Conservation (phyloP, 495 filamentous ascomycete species). For the Geopyxis carbonaria region DNA sequence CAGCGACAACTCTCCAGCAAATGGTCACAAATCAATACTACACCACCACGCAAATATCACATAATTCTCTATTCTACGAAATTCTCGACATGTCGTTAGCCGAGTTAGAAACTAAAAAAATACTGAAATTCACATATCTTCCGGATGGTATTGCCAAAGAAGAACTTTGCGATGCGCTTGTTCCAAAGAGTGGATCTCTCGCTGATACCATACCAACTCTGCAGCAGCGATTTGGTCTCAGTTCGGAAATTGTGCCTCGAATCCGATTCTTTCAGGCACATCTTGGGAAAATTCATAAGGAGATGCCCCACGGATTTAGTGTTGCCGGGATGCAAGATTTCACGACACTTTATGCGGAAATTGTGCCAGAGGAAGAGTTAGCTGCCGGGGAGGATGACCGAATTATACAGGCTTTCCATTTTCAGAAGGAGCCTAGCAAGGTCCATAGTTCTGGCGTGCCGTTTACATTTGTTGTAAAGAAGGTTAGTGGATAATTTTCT, state of each 20-base stretch:
- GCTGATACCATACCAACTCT: constrained; percentile 56
- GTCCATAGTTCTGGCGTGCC: constrained; percentile 55
- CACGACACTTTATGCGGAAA: constrained; percentile 60
- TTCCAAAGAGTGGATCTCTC: constrained; percentile 63
- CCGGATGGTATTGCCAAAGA: constrained; percentile 84
- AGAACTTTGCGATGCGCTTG: constrained; percentile 63
- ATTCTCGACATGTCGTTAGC: constrained; percentile 82
- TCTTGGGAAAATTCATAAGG: constrained; percentile 60
- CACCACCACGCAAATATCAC: constrained; percentile 26
- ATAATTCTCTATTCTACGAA: constrained; percentile 75
- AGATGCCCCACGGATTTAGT: constrained; percentile 42
- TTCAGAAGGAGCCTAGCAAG: constrained; percentile 68
- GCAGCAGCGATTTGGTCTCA: constrained; percentile 60
- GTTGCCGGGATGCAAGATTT: constrained; percentile 73
- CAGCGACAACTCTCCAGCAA: constrained; percentile 44
- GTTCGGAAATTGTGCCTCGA: constrained; percentile 49
- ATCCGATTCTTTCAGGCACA: constrained; percentile 67
- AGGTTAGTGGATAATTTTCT: constrained; percentile 40
- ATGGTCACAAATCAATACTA: constrained; percentile 51
- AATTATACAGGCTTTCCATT: constrained; percentile 73
- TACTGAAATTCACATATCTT: constrained; percentile 62
- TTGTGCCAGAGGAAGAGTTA: constrained; percentile 61
- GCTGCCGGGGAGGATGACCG: constrained; percentile 34
- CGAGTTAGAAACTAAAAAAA: constrained; percentile 82
- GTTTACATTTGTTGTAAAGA: constrained; percentile 76